Evolutionary conservation across 2,329 filamentous ascomycete species (phyloP).

Genomic region (Cryphonectria radicalis): DNA sequence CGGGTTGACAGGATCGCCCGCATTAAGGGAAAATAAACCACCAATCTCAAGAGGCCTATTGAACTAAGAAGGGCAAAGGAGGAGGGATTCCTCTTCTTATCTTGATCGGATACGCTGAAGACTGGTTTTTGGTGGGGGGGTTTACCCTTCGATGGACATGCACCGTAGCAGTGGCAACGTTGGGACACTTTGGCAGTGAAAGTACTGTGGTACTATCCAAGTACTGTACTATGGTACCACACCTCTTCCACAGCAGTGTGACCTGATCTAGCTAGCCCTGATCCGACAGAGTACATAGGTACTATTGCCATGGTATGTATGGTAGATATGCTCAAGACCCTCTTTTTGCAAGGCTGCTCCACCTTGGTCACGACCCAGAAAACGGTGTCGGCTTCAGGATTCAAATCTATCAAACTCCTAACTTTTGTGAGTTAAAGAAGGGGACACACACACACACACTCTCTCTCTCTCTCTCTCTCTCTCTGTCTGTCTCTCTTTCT

Average conservation of each 20-base stretch:
- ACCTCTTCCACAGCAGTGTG: neutral
- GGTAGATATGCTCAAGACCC: neutral
- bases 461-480: too few species aligned
- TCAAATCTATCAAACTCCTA: neutral
- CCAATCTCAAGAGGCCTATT: neutral
- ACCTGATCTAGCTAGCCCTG: neutral
- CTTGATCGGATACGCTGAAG: neutral
- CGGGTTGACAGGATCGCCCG: conserved; percentile 8
- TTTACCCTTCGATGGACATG: neutral
- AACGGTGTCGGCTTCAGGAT: neutral
- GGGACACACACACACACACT: too few species aligned
- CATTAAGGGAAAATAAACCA: neutral
- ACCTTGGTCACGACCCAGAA: neutral
- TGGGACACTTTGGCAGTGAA: too few species aligned
- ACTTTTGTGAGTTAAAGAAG: too few species aligned
- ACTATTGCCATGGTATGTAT: too few species aligned
- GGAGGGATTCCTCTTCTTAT: neutral
- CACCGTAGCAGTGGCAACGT: neutral
- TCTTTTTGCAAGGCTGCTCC: neutral
- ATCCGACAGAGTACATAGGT: neutral
- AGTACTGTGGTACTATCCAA: neutral
- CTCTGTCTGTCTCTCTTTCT: too few species aligned
- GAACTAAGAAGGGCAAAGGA: neutral
- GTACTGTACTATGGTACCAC: neutral
- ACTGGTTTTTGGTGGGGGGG: neutral